Percentiles rank a stretch among this genome's conserved stretches.
phyloP scores from a whole-genome alignment of 2,329 filamentous ascomycete genomes.

The Hyphodiscus sp. region DNA sequence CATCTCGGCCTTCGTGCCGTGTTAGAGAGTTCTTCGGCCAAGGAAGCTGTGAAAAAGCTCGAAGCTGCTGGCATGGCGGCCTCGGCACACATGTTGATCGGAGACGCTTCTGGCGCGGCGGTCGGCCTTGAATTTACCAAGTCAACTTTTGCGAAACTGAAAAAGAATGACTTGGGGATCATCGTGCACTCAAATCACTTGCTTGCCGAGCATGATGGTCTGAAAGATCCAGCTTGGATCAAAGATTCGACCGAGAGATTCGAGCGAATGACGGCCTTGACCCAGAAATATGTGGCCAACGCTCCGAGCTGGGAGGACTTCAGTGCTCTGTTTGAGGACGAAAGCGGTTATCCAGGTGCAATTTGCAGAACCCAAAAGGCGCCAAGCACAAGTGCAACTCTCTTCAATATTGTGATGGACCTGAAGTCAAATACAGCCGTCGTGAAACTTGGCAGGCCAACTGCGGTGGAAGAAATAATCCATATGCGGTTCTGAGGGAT shows the following conservation, averaged over 20 bases:
- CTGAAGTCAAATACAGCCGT: constrained; percentile 24
- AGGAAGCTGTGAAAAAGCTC: constrained; percentile 40
- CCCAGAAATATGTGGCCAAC: constrained; percentile 11
- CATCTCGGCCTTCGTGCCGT: constrained; percentile 47
- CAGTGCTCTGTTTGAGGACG: constrained; percentile 8
- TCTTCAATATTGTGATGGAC: constrained; percentile 35
- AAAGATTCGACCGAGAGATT: constrained; percentile 25
- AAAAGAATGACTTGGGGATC: constrained; percentile 7
- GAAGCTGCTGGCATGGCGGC: constrained; percentile 42
- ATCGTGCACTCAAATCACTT: constrained; percentile 29
- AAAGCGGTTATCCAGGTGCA: constrained; percentile 1
- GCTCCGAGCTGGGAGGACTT: constrained; percentile 1
- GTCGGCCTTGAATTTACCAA: constrained; percentile 41
- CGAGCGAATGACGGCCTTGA: constrained; percentile 25
- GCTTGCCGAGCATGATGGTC: constrained; percentile 12
- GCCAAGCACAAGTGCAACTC: constrained; percentile 24
- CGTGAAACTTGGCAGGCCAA: constrained; percentile 31
- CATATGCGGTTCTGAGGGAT: too few species aligned
- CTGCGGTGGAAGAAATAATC: neutral
- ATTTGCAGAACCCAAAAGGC: constrained; percentile 30
- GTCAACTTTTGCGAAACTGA: constrained; percentile 20
- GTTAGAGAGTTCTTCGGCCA: constrained; percentile 38
- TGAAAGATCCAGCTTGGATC: constrained; percentile 12
- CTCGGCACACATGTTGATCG: constrained; percentile 47
- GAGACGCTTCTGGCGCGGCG: constrained; percentile 37